Evolutionary conservation across 2,329 filamentous ascomycete genomes (phyloP), one percentile per base, ranked within the genome.

Genomic region (Tolypocladium guangdongense): DNA sequence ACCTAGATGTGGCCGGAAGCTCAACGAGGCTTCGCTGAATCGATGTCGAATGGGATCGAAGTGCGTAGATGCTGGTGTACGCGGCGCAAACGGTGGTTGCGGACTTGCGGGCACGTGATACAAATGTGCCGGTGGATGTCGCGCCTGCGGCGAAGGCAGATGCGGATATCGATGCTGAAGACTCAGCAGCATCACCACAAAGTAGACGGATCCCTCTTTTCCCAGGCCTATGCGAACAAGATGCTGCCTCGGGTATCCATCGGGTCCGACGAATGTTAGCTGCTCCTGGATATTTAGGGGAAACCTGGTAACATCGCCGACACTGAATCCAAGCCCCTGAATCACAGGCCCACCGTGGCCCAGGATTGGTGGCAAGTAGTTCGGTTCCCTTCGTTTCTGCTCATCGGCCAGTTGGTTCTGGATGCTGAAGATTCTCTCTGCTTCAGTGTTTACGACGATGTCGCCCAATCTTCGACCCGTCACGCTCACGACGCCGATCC

Each of bases 351-450:
- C 76, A 50, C 80, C 76, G 54, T 75, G 76, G 38, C 72, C 74
- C 55, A 81, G 75, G n/a, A 85, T 84, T 2, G 82, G 82, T 4
- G 82, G 82, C 22, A 85, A 71, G 62, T 85, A 84, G 47, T 80
- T 81, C 20, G 82, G 81, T 33, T 83, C 80, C 53, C 74, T 80
- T 58, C 74, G 71, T 35, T 73, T 69, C 55, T 82, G 80, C 58
- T 86, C 82, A 18, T 78, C 76, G 51, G 80, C 74, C 48, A 86
- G 71, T 50, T 74, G 71, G 49, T 71, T 72, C 58, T 80, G 77
- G 46, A 83, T 66, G 10, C 67, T 68, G 41, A 69, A 61, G 5
- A 83, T 68, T 55, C 75, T 80, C 1, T 81, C 77, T 14, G 75
- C 72, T 47, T 86, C 82, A 33, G 66, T 66, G 0, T 71, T 62